Evolutionary conservation across 352 stramenopile genomes (phyloP).

Genomic region (Phytopythium vexans): DNA sequence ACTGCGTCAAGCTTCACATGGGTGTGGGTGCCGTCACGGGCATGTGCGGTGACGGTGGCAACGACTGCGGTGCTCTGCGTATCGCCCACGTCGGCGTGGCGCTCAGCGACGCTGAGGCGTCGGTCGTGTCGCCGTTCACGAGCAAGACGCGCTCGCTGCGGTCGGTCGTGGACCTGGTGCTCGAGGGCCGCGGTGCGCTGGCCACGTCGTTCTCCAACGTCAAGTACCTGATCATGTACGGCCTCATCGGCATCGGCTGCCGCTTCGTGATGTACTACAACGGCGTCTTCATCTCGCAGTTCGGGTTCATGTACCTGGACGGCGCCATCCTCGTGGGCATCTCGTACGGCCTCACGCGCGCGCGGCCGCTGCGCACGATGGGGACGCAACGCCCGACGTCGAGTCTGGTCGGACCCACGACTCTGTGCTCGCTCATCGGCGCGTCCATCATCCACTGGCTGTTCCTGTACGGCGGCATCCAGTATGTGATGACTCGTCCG

Average conservation of each 20-base stretch:
- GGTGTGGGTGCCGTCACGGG: constrained; percentile 56
- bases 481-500: constrained; percentile 44
- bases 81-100: constrained; percentile 90
- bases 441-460: constrained; percentile 65
- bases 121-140: constrained; percentile 88
- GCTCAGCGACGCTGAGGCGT: constrained; percentile 87
- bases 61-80: constrained; percentile 90
- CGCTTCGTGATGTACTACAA: constrained; percentile 88
- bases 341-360: constrained; percentile 76
- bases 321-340: constrained; percentile 76
- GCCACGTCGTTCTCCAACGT: constrained; percentile 79
- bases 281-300: constrained; percentile 84
- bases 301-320: constrained; percentile 81
- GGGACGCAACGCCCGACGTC: constrained; percentile 74
- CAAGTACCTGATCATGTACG: constrained; percentile 90
- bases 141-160: constrained; percentile 71
- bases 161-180: constrained; percentile 77
- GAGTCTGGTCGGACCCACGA: constrained; percentile 76
- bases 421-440: constrained; percentile 58
- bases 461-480: constrained; percentile 65
- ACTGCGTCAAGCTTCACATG: constrained; percentile 76
- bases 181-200: constrained; percentile 77
- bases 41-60: constrained; percentile 87
- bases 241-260: constrained; percentile 77
- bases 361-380: constrained; percentile 51